Conservation (phyloP, 2,329 filamentous ascomycete species). For the Diaporthe eres region DNA sequence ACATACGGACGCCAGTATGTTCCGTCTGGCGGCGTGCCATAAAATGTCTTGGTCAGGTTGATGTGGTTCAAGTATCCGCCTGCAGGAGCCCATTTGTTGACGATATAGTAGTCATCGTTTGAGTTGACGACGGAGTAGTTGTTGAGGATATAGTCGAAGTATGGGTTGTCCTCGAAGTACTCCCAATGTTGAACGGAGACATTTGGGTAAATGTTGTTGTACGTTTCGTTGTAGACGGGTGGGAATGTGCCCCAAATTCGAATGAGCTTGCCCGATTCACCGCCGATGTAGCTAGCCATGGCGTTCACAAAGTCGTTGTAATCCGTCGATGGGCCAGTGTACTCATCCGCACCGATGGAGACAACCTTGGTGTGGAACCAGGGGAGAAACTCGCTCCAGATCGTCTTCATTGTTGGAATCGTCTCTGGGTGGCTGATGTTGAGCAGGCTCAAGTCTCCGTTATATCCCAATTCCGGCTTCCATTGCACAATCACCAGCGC, state of each 20-base stretch:
- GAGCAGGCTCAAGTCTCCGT: slow-evolving; percentile 62
- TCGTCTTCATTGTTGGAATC: slow-evolving; percentile 64
- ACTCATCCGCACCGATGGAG: slow-evolving; percentile 71
- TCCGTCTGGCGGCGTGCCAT: slow-evolving; percentile 56
- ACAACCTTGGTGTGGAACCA: slow-evolving; percentile 71
- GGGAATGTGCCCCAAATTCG: slow-evolving; percentile 72
- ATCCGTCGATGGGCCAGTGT: slow-evolving; percentile 59
- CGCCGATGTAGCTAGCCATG: slow-evolving; percentile 62
- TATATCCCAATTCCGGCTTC: slow-evolving; percentile 68
- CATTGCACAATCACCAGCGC: slow-evolving; percentile 70
- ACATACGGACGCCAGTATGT: slow-evolving; percentile 63
- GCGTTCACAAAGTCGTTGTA: slow-evolving; percentile 68
- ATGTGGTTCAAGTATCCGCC: slow-evolving; percentile 54
- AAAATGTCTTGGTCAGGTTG: slow-evolving; percentile 61
- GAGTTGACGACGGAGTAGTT: slow-evolving; percentile 67
- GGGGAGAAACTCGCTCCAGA: slow-evolving; percentile 67
- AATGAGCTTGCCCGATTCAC: slow-evolving; percentile 57
- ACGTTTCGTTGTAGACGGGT: slow-evolving; percentile 50
- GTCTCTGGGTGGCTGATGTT: slow-evolving; percentile 70
- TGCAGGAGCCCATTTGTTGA: slow-evolving; percentile 64
- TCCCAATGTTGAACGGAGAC: slow-evolving; percentile 71
- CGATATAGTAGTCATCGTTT: slow-evolving; percentile 66
- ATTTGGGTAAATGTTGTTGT: slow-evolving; percentile 56
- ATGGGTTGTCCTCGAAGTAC: slow-evolving; percentile 66
- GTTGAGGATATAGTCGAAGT: slow-evolving; percentile 57